A percentile compares a stretch with the other conserved stretches of the same genome.
These are phyloP conservation scores for Cucumis hystrix DNA, from an alignment of 306 rosid species.

Conservation along the genomic window DNA sequence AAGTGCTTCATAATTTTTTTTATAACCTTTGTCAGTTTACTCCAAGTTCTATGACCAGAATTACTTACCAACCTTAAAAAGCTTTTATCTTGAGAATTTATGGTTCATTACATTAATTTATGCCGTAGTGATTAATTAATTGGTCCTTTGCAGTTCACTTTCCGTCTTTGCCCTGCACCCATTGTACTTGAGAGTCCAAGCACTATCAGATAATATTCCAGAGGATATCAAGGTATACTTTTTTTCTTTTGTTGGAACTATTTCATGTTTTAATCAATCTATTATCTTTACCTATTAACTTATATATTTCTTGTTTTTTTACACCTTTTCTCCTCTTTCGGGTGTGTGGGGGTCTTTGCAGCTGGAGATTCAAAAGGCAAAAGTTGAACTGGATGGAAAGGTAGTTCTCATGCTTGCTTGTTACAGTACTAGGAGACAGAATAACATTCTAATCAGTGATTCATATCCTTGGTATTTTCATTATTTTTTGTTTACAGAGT, in stretches of 20 bases:
- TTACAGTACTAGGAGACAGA: neutral
- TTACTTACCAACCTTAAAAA: neutral
- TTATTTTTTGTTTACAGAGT: neutral
- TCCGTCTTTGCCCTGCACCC: conserved; percentile 97
- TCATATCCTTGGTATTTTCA: neutral
- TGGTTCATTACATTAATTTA: neutral
- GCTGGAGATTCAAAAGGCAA: conserved; percentile 70
- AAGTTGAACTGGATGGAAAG: conserved; percentile 64
- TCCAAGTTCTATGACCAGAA: neutral
- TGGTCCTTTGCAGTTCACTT: conserved; percentile 55
- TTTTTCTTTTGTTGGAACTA: neutral
- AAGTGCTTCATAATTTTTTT: neutral
- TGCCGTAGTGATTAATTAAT: conserved; percentile 1
- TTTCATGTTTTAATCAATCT: conserved; percentile 10
- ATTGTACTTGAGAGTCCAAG: conserved; percentile 78
- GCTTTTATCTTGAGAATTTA: neutral
- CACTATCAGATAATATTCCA: conserved; percentile 64
- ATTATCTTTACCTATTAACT: neutral
- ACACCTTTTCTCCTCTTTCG: neutral
- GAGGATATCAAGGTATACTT: conserved; percentile 60
- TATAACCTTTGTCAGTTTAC: neutral
- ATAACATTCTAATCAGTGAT: neutral
- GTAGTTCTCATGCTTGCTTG: conserved; percentile 24
- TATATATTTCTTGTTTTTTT: neutral
- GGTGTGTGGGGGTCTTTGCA: conserved; percentile 15